phyloP scores from a whole-genome alignment of 805 yeast species.

The Cyberlindnera veronae region DNA sequence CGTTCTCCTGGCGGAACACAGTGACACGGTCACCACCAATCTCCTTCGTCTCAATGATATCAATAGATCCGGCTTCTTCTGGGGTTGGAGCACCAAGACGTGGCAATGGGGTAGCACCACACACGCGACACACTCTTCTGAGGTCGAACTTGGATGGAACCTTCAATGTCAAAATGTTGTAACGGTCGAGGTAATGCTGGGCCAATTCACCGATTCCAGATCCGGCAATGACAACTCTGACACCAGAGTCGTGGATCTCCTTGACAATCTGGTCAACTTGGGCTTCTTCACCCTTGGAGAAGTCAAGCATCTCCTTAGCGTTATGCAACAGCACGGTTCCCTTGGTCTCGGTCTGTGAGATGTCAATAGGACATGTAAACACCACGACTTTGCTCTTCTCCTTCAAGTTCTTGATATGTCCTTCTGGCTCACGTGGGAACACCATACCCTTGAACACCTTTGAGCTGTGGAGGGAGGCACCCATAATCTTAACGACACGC shows the following conservation, averaged over 20 bases:
- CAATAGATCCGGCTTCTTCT: slow-evolving; percentile 88
- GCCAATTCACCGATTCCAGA: slow-evolving; percentile 91
- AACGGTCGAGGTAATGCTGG: slow-evolving; percentile 85
- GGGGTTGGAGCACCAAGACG: slow-evolving; percentile 93
- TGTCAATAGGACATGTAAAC: slow-evolving; percentile 91
- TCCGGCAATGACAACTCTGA: slow-evolving; percentile 90
- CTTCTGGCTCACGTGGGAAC: slow-evolving; percentile 96
- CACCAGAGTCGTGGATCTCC: slow-evolving; percentile 80
- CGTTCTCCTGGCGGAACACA: slow-evolving; percentile 73
- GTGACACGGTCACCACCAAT: slow-evolving; percentile 98
- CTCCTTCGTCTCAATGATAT: slow-evolving; percentile 84
- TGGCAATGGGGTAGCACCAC: slow-evolving; percentile 96
- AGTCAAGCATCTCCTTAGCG: slow-evolving; percentile 95
- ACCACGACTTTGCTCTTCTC: slow-evolving; percentile 81
- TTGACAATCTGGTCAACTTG: slow-evolving; percentile 84
- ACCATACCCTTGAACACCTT: slow-evolving; percentile 96
- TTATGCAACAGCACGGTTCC: slow-evolving; percentile 95
- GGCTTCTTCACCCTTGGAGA: slow-evolving; percentile 93
- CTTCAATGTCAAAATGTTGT: slow-evolving; percentile 77
- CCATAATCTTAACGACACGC: slow-evolving; percentile 96
- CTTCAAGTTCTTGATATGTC: slow-evolving; percentile 64
- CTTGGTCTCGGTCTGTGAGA: slow-evolving; percentile 95
- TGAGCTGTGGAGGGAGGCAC: slow-evolving; percentile 69
- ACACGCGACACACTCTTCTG: slow-evolving; percentile 90
- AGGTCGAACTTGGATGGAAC: slow-evolving; percentile 93